phyloP scores from a whole-genome alignment of 805 yeast species.

The Saccharomycopsis guyanensis region DNA sequence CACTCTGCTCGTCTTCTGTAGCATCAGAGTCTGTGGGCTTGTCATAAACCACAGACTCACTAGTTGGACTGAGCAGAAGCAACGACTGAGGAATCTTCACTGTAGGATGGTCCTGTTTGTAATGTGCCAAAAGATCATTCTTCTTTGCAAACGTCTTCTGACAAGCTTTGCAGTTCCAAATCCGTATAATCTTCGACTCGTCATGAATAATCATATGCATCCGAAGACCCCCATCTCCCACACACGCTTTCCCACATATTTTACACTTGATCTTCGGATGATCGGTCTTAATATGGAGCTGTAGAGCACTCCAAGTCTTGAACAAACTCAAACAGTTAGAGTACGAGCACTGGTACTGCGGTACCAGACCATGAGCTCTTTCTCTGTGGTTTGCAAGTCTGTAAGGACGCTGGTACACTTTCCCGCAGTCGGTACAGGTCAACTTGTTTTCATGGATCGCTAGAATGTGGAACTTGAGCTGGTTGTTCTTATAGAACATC shows the following conservation, averaged over 20 bases:
- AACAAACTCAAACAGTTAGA: conserved; percentile 54
- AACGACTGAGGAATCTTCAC: background rate
- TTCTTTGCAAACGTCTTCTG: conserved; percentile 43
- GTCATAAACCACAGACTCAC: background rate
- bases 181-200: conserved; percentile 35
- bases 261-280: conserved; percentile 66
- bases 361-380: conserved; percentile 53
- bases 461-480: conserved; percentile 62
- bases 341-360: conserved; percentile 52
- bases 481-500: conserved; percentile 67
- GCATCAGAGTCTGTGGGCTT: background rate
- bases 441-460: conserved; percentile 51
- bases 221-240: conserved; percentile 60
- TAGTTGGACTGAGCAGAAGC: background rate
- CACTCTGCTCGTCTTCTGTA: background rate
- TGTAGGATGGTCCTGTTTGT: conserved; percentile 37
- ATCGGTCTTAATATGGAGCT: conserved; percentile 57
- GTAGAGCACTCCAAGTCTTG: conserved; percentile 67
- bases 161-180: conserved; percentile 65
- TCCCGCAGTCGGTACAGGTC: conserved; percentile 56
- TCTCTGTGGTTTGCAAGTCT: conserved; percentile 58
- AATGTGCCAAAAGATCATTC: conserved; percentile 50
- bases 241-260: conserved; percentile 63
- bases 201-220: conserved; percentile 74
- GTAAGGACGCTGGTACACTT: conserved; percentile 54